These are phyloP conservation scores for Pseudonitzschia pungens DNA, from an alignment of 108 stramenopile species.

Conservation along the genomic window DNA sequence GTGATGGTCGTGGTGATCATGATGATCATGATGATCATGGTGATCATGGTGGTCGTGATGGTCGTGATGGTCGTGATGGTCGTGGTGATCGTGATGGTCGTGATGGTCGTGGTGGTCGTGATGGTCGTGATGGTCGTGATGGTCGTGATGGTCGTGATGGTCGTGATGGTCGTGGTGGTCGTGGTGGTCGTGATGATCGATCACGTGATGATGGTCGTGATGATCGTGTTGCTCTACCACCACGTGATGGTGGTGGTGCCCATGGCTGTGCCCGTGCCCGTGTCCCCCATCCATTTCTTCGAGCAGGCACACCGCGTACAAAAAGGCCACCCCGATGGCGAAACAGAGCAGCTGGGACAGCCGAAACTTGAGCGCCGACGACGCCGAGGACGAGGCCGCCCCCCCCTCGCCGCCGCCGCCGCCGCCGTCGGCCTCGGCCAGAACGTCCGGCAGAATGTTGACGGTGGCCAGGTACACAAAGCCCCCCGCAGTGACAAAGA, in stretches of 20 bases:
- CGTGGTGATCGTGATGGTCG: too few relatives aligned
- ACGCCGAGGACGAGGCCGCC: too few relatives aligned
- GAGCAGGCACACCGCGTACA: conserved; percentile 65
- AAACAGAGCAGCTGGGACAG: conserved; percentile 58
- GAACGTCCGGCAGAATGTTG: conserved; percentile 74
- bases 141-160: conserved; percentile 27
- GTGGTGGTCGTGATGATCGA: conserved; percentile 24
- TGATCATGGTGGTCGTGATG: too few relatives aligned
- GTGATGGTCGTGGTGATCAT: too few relatives aligned
- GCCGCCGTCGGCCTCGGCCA: conserved; percentile 37
- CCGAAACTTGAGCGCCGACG: conserved; percentile 46
- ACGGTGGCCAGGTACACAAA: conserved; percentile 85
- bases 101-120: too few relatives aligned
- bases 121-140: conserved; percentile 18
- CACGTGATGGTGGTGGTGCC: conserved; percentile 37
- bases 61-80: too few relatives aligned
- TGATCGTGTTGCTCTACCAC: conserved; percentile 5
- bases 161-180: conserved; percentile 22
- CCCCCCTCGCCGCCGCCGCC: conserved; percentile 2
- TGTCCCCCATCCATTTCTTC: conserved; percentile 47
- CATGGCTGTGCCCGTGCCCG: conserved; percentile 33
- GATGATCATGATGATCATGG: too few relatives aligned
- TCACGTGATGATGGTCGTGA: background rate
- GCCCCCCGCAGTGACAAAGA: conserved; percentile 81
- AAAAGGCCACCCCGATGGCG: conserved; percentile 66